phyloP scores from a whole-genome alignment of 2,329 filamentous ascomycete genomes.

The Claviceps citrina region DNA sequence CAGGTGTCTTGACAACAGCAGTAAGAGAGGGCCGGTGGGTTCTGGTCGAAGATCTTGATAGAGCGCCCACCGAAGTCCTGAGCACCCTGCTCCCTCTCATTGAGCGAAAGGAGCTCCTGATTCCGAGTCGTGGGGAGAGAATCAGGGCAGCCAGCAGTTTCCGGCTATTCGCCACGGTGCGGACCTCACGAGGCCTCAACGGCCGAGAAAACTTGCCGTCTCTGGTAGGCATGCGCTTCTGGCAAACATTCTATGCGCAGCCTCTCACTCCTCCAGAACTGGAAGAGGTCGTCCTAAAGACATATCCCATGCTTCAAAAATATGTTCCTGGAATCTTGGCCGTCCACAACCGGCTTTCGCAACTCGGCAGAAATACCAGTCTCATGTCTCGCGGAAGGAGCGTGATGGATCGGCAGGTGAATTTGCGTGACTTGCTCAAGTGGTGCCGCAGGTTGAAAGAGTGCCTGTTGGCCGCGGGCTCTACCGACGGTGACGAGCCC shows the following conservation, averaged over 20 bases:
- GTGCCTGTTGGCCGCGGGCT: constrained; percentile 45
- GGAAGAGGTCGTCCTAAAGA: constrained; percentile 53
- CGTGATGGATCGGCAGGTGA: constrained; percentile 39
- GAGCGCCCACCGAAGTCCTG: constrained; percentile 86
- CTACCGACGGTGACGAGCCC: constrained; percentile 51
- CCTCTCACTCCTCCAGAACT: constrained; percentile 56
- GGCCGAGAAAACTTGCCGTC: constrained; percentile 52
- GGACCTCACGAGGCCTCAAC: constrained; percentile 55
- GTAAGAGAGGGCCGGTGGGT: constrained; percentile 93
- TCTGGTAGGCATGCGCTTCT: constrained; percentile 73
- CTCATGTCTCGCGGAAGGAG: constrained; percentile 23
- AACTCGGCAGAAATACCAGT: constrained; percentile 30
- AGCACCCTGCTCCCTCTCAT: constrained; percentile 85
- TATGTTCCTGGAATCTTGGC: constrained; percentile 43
- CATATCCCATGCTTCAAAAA: constrained; percentile 53
- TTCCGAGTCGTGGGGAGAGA: constrained; percentile 75
- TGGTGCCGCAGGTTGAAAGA: constrained; percentile 68
- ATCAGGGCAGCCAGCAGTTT: constrained; percentile 75
- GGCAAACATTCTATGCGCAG: constrained; percentile 60
- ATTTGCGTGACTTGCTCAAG: constrained; percentile 70
- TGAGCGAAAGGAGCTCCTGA: constrained; percentile 77
- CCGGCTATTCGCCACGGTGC: constrained; percentile 79
- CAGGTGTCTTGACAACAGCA: constrained; percentile 85
- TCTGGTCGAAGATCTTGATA: constrained; percentile 88
- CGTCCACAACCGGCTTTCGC: constrained; percentile 40